Conservation (phyloP, 768 basidiomycete genomes). For the Hydnum rufescens region DNA sequence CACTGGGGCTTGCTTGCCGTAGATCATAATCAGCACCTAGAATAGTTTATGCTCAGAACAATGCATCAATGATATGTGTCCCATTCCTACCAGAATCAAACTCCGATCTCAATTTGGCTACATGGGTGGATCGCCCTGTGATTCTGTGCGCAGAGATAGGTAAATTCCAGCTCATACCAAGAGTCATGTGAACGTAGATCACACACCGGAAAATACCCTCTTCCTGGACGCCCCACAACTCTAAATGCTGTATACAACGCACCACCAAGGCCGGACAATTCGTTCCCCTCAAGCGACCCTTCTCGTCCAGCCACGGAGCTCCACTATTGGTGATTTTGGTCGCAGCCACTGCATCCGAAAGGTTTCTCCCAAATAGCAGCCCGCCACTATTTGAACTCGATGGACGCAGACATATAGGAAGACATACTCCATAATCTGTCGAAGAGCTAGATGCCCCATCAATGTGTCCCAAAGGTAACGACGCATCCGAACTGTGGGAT, state of each 20-base stretch:
- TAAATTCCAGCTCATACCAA: neutral
- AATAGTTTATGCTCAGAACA: constrained; percentile 7
- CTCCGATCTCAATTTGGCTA: constrained; percentile 49
- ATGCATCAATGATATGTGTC: neutral
- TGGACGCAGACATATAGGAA: constrained; percentile 1
- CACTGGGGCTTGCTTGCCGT: constrained; percentile 53
- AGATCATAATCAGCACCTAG: constrained; percentile 77
- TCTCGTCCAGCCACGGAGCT: constrained; percentile 10
- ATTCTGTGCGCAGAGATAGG: constrained; percentile 30
- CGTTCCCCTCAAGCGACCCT: constrained; percentile 5
- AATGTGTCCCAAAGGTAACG: neutral
- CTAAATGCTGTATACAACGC: constrained; percentile 63
- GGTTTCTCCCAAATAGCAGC: constrained; percentile 45
- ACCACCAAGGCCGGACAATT: constrained; percentile 42
- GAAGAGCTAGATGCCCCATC: neutral
- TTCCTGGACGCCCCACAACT: constrained; percentile 69
- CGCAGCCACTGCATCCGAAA: constrained; percentile 34
- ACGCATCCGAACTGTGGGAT: neutral
- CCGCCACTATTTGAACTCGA: constrained; percentile 15
- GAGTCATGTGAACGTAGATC: constrained; percentile 1
- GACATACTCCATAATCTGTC: constrained; percentile 6
- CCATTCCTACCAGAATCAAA: constrained; percentile 49
- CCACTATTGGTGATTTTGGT: constrained; percentile 39
- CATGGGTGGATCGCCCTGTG: constrained; percentile 65
- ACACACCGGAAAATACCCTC: constrained; percentile 71